Percentiles rank a stretch among this genome's conserved stretches.
Conservation (phyloP, 176 grass and related monocot species). For the Avena eriantha region DNA sequence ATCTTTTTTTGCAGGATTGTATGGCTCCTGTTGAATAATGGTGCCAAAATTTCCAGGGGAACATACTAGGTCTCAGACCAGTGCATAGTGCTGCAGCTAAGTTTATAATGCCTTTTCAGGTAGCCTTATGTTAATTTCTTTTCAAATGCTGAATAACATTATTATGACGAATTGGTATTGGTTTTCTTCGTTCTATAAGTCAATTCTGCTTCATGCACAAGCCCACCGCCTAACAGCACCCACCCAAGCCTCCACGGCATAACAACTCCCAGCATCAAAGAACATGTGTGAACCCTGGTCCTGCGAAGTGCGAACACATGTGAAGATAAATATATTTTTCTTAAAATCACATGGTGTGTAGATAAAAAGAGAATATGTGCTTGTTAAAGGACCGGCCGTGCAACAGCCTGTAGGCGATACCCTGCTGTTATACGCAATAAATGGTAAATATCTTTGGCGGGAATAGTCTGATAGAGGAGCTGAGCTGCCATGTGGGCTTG, state of each 20-base stretch:
- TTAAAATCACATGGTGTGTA: neutral
- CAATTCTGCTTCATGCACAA: slow-evolving; percentile 39
- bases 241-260: neutral
- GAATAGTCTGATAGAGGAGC: neutral
- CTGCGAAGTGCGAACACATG: too few relatives aligned
- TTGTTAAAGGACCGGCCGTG: neutral
- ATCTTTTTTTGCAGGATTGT: slow-evolving; percentile 43
- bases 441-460: neutral
- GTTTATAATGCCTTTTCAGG: slow-evolving; percentile 57
- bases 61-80: slow-evolving; percentile 64
- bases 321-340: neutral
- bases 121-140: slow-evolving; percentile 38
- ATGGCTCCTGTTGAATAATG: slow-evolving; percentile 59
- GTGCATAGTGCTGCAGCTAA: slow-evolving; percentile 58
- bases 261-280: neutral
- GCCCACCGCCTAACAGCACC: neutral
- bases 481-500: neutral
- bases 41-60: slow-evolving; percentile 56
- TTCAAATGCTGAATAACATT: neutral
- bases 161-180: slow-evolving; percentile 23
- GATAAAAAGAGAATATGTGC: neutral
- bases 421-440: neutral
- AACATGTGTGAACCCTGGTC: too few relatives aligned
- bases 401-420: neutral
- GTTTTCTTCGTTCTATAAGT: slow-evolving; percentile 50